Evolutionary conservation across 2,329 filamentous ascomycete genomes (phyloP).

Genomic region (Didymellaceae sp.): DNA sequence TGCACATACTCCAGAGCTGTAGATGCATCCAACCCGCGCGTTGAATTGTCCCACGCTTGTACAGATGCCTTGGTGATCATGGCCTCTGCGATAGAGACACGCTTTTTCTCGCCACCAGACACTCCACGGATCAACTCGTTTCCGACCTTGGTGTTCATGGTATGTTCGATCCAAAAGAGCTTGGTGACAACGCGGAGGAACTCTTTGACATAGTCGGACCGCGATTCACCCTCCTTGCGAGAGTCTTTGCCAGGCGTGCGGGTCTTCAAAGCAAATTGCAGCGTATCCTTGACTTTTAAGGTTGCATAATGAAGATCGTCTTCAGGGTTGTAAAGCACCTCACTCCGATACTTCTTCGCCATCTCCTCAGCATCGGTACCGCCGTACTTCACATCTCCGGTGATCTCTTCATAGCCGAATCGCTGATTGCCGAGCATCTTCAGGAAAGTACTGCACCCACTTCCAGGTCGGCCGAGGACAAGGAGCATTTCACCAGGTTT

Average conservation of each 20-base stretch:
- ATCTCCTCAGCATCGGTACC: constrained; percentile 60
- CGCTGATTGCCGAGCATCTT: constrained; percentile 72
- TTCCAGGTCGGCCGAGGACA: constrained; percentile 71
- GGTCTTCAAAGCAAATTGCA: constrained; percentile 74
- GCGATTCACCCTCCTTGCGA: constrained; percentile 67
- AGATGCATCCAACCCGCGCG: constrained; percentile 73
- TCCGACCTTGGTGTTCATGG: constrained; percentile 75
- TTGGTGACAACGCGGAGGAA: constrained; percentile 73
- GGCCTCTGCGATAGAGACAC: constrained; percentile 57
- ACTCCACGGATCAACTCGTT: constrained; percentile 74
- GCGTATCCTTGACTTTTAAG: constrained; percentile 75
- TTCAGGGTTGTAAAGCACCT: constrained; percentile 77
- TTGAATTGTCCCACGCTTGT: constrained; percentile 65
- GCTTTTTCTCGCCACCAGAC: constrained; percentile 57
- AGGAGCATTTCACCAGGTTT: constrained; percentile 76
- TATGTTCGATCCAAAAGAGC: constrained; percentile 74
- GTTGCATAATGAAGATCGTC: constrained; percentile 79
- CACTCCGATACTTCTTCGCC: constrained; percentile 67
- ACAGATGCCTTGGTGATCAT: constrained; percentile 52
- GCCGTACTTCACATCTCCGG: constrained; percentile 63
- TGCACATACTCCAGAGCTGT: constrained; percentile 77
- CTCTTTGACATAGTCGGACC: constrained; percentile 65
- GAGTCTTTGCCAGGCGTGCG: constrained; percentile 69
- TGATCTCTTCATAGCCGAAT: constrained; percentile 63
- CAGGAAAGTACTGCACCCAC: constrained; percentile 74